phyloP scores from a whole-genome alignment of 2,329 filamentous ascomycete species.

The Elsinoe arachidis region DNA sequence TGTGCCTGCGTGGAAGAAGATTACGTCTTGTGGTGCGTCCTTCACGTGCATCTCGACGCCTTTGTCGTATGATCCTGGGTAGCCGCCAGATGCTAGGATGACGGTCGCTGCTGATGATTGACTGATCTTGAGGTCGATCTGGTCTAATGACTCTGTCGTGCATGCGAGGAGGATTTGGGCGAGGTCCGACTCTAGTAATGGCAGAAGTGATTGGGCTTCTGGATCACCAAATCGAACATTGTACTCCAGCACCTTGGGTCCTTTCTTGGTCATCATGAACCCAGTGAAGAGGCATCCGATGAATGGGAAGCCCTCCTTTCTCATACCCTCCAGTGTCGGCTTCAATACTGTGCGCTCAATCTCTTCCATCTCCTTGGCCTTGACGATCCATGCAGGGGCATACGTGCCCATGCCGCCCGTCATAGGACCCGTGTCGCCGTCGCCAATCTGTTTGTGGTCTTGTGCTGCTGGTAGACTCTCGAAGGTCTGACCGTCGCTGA shows the following conservation, averaged over 20 bases:
- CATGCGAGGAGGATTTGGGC: constrained; percentile 85
- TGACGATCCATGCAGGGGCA: constrained; percentile 55
- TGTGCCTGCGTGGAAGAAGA: constrained; percentile 89
- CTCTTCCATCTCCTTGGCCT: constrained; percentile 57
- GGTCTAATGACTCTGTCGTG: constrained; percentile 63
- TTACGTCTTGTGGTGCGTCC: constrained; percentile 42
- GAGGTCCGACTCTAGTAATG: constrained; percentile 75
- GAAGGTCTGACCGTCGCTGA: constrained; percentile 82
- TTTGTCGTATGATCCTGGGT: constrained; percentile 78
- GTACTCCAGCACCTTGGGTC: constrained; percentile 81
- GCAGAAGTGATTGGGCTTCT: constrained; percentile 78
- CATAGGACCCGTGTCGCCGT: constrained; percentile 84
- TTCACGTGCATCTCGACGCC: constrained; percentile 53
- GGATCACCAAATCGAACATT: constrained; percentile 90
- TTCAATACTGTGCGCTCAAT: constrained; percentile 78
- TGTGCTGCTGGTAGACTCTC: constrained; percentile 81
- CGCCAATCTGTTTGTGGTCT: constrained; percentile 91
- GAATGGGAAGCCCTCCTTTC: constrained; percentile 61
- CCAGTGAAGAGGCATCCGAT: constrained; percentile 76
- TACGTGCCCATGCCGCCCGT: constrained; percentile 98
- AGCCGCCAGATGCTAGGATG: constrained; percentile 86
- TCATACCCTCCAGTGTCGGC: constrained; percentile 84
- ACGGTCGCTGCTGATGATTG: constrained; percentile 74
- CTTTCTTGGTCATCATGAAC: constrained; percentile 79
- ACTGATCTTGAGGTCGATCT: constrained; percentile 23